Evolutionary conservation across 2,329 filamentous ascomycete species (phyloP).

Genomic region (Nemania sp.): DNA sequence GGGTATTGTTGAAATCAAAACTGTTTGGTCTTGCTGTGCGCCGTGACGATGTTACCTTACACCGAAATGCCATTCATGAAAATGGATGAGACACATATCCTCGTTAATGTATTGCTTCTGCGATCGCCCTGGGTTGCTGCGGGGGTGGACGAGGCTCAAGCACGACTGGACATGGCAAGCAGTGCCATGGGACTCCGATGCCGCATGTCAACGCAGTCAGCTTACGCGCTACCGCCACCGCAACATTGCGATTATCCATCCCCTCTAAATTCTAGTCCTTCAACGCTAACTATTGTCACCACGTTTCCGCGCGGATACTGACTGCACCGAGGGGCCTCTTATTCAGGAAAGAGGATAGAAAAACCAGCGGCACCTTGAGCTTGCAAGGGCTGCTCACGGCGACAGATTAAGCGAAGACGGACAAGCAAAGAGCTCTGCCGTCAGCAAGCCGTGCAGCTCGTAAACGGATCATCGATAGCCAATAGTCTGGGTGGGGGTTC

Average conservation of each 20-base stretch:
- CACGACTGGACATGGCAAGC: slow-evolving; percentile 9
- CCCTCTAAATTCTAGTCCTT: not conserved
- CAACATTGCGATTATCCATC: not conserved
- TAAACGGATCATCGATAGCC: slow-evolving; percentile 34
- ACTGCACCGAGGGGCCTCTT: not conserved
- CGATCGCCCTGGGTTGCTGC: not conserved
- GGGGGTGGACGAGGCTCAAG: slow-evolving; percentile 2
- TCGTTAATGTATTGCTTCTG: slow-evolving; percentile 16
- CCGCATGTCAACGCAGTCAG: slow-evolving; percentile 12
- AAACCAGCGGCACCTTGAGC: not conserved
- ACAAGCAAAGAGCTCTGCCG: slow-evolving; percentile 19
- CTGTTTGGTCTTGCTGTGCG: slow-evolving; percentile 16
- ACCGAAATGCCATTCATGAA: slow-evolving; percentile 14
- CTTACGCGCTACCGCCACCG: slow-evolving; percentile 7
- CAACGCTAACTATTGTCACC: not conserved
- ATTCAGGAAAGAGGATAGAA: not conserved
- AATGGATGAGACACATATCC: slow-evolving; percentile 21
- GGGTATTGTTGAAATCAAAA: slow-evolving; percentile 26
- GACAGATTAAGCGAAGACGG: not conserved
- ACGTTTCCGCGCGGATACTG: not conserved
- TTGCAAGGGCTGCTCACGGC: not conserved
- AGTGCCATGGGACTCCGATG: slow-evolving; percentile 1
- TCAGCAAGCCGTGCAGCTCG: slow-evolving; percentile 35
- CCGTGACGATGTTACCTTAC: slow-evolving; percentile 17
- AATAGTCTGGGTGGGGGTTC: slow-evolving; percentile 15